These are phyloP conservation scores for Alternaria burnsii DNA, from an alignment of 2,329 filamentous ascomycete species.

Conservation along the genomic window DNA sequence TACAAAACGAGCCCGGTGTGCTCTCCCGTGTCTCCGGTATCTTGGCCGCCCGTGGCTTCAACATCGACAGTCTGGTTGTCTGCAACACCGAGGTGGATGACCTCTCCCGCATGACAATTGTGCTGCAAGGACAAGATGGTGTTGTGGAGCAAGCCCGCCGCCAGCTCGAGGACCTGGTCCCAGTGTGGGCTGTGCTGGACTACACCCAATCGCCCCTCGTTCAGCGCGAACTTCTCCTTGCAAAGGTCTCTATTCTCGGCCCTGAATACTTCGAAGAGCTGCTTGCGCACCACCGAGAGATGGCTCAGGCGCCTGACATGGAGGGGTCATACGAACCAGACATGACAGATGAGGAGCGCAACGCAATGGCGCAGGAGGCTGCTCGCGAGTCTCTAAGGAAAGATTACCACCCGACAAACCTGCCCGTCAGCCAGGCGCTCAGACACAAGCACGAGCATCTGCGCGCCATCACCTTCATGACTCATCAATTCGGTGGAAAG, in stretches of 20 bases:
- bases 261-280: constrained; percentile 99
- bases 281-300: constrained; percentile 93
- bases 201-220: constrained; percentile 93
- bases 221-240: constrained; percentile 92
- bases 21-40: constrained; percentile 96
- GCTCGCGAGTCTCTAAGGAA: constrained; percentile 53
- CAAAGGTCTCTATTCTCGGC: constrained; percentile 95
- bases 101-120: constrained; percentile 97
- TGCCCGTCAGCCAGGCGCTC: constrained; percentile 86
- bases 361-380: constrained; percentile 42
- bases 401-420: constrained; percentile 89
- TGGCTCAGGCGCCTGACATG: constrained; percentile 63
- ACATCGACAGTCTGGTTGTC: constrained; percentile 97
- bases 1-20: constrained; percentile 98
- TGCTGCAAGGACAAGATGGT: constrained; percentile 93
- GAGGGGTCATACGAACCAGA: constrained; percentile 35
- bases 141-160: constrained; percentile 96
- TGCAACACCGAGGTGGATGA: constrained; percentile 98
- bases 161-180: constrained; percentile 95
- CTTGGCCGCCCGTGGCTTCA: constrained; percentile 94
- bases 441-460: constrained; percentile 98
- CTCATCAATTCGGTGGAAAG: constrained; percentile 98
- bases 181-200: constrained; percentile 97
- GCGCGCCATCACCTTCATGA: constrained; percentile 93
- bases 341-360: constrained; percentile 44